phyloP scores from a whole-genome alignment of 2,329 filamentous ascomycete species.

The Amauroascus verrucosus region DNA sequence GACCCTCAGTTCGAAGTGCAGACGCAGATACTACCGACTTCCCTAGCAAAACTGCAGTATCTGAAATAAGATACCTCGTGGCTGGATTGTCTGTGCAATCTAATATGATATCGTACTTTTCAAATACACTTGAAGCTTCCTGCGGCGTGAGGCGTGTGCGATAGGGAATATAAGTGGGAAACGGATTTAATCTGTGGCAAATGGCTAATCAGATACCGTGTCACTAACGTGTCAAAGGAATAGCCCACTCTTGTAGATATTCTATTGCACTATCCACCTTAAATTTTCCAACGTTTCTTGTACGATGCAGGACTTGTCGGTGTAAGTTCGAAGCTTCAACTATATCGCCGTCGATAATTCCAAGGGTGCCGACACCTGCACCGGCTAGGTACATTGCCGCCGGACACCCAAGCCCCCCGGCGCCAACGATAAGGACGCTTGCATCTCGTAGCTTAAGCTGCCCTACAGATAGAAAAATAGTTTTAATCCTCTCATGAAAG shows the following conservation, averaged over 20 bases:
- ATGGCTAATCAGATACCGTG: background rate
- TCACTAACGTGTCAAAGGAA: constrained; percentile 5
- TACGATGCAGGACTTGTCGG: constrained; percentile 75
- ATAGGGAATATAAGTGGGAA: constrained; percentile 55
- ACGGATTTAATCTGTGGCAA: constrained; percentile 56
- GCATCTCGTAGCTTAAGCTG: constrained; percentile 63
- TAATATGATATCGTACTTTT: constrained; percentile 68
- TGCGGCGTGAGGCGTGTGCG: constrained; percentile 54
- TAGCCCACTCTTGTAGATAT: constrained; percentile 46
- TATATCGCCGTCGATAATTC: constrained; percentile 74
- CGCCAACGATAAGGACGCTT: constrained; percentile 70
- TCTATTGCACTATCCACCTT: constrained; percentile 71
- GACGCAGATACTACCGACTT: constrained; percentile 83
- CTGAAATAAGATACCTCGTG: constrained; percentile 84
- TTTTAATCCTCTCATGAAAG: background rate
- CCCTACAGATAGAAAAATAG: constrained; percentile 39
- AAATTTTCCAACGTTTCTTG: constrained; percentile 56
- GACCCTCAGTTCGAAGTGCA: constrained; percentile 77
- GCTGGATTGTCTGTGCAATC: constrained; percentile 94
- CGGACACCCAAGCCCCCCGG: constrained; percentile 83
- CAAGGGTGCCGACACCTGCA: constrained; percentile 72
- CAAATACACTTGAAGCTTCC: constrained; percentile 57
- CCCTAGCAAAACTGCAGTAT: constrained; percentile 67
- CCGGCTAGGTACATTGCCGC: constrained; percentile 87
- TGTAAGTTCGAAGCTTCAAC: constrained; percentile 90